These are phyloP conservation scores for Rhizopus arrhizus DNA, from an alignment of 371 early-diverging fungal species.

Conservation along the genomic window DNA sequence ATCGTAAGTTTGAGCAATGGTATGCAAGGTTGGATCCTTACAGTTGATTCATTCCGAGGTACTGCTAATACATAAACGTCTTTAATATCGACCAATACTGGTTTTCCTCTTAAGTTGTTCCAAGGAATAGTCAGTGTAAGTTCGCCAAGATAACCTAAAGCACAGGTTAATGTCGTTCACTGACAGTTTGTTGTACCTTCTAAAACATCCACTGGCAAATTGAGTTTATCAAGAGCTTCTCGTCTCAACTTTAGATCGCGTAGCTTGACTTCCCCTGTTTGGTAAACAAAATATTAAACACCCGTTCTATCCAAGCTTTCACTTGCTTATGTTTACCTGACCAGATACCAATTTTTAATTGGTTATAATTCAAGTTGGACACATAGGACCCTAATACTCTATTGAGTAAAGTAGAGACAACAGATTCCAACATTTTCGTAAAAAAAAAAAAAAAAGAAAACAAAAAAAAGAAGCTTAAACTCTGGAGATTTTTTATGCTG, in stretches of 20 bases:
- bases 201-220: conserved; percentile 90
- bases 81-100: conserved; percentile 86
- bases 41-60: conserved; percentile 78
- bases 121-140: conserved; percentile 93
- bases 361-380: conserved; percentile 91
- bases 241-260: conserved; percentile 85
- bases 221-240: conserved; percentile 92
- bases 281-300: background rate
- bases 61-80: conserved; percentile 87
- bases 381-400: conserved; percentile 95
- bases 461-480: background rate
- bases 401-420: conserved; percentile 88
- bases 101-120: conserved; percentile 93
- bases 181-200: conserved; percentile 69
- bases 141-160: conserved; percentile 86
- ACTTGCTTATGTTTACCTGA: conserved; percentile 64
- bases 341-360: conserved; percentile 97
- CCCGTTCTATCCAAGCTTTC: background rate
- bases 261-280: conserved; percentile 91
- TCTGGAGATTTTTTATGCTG: background rate
- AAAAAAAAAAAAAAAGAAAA: background rate
- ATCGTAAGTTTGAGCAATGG: background rate
- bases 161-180: background rate
- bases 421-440: conserved; percentile 81
- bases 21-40: conserved; percentile 25